These are phyloP conservation scores for Zancudomyces culisetae DNA, from an alignment of 371 early-diverging fungal species.

Conservation along the genomic window DNA sequence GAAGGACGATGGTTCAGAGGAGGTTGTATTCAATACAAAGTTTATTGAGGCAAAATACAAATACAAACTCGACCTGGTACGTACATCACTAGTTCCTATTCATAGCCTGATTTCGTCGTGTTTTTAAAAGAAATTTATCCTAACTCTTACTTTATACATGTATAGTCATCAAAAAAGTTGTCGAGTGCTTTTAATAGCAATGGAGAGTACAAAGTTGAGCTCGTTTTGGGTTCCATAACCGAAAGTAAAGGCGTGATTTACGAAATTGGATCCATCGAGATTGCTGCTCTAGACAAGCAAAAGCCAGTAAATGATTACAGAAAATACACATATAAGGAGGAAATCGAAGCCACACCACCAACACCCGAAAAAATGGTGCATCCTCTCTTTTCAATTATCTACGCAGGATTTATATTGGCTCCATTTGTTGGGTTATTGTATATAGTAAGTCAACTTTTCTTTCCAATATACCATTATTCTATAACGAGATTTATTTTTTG, in stretches of 20 bases:
- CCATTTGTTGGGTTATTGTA: slow-evolving; percentile 11
- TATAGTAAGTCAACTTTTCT: not conserved
- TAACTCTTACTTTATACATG: not conserved
- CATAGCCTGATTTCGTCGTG: no score
- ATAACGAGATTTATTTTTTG: not conserved
- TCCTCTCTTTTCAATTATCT: slow-evolving; percentile 13
- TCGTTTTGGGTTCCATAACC: slow-evolving; percentile 17
- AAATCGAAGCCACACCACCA: slow-evolving; percentile 20
- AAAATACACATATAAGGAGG: slow-evolving; percentile 9
- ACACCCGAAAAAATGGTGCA: slow-evolving; percentile 19
- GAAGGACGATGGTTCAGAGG: slow-evolving; percentile 6
- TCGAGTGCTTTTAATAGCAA: slow-evolving; percentile 4
- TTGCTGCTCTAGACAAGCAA: not conserved
- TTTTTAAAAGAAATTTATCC: not conserved
- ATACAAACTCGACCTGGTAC: slow-evolving; percentile 15
- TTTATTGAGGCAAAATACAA: slow-evolving; percentile 5
- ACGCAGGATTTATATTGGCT: slow-evolving; percentile 7
- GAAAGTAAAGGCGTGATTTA: slow-evolving; percentile 12
- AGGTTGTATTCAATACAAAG: slow-evolving; percentile 11
- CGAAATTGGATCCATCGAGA: slow-evolving; percentile 10
- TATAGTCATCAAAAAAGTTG: not conserved
- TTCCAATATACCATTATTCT: not conserved
- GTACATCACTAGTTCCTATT: no score
- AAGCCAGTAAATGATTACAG: not conserved
- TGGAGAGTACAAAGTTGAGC: slow-evolving; percentile 12